phyloP scores from a whole-genome alignment of 2,329 filamentous ascomycete species.

The Amesomyces nigricolor region DNA sequence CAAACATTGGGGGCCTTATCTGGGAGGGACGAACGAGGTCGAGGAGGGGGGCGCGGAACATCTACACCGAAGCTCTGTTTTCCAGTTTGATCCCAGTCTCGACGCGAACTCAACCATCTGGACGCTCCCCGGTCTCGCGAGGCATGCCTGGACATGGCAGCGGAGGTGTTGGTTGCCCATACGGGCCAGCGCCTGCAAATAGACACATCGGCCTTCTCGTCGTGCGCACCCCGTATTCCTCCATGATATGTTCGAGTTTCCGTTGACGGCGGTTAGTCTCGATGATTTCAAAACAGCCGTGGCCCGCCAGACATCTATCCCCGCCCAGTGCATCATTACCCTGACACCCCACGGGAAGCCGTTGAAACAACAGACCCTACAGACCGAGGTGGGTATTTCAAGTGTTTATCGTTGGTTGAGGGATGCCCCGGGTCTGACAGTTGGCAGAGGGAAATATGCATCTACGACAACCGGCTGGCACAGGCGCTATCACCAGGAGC shows the following conservation, averaged over 20 bases:
- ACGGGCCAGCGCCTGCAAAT: constrained; percentile 80
- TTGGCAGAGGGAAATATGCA: constrained; percentile 73
- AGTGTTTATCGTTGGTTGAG: background rate
- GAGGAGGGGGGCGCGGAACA: no score
- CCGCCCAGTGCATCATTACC: constrained; percentile 73
- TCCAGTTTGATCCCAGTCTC: background rate
- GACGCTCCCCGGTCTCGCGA: constrained; percentile 3
- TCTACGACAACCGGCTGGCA: constrained; percentile 80
- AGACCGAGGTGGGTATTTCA: constrained; percentile 60
- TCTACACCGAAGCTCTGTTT: background rate
- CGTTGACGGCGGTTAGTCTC: constrained; percentile 47
- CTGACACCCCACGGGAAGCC: constrained; percentile 81
- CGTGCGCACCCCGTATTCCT: constrained; percentile 44
- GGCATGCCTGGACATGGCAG: constrained; percentile 68
- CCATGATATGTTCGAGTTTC: constrained; percentile 9
- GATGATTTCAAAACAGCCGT: constrained; percentile 84
- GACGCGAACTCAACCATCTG: background rate
- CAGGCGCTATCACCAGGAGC: constrained; percentile 47
- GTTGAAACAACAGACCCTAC: constrained; percentile 72
- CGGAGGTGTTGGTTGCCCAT: constrained; percentile 87
- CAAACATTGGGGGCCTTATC: no score
- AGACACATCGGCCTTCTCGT: constrained; percentile 68
- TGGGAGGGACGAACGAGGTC: no score
- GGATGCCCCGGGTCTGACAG: constrained; percentile 4
- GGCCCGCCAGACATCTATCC: constrained; percentile 65